A percentile compares a stretch with the other conserved stretches of the same genome.
phyloP scores from a whole-genome alignment of 352 stramenopile species.

The Aphanomyces euteiches region DNA sequence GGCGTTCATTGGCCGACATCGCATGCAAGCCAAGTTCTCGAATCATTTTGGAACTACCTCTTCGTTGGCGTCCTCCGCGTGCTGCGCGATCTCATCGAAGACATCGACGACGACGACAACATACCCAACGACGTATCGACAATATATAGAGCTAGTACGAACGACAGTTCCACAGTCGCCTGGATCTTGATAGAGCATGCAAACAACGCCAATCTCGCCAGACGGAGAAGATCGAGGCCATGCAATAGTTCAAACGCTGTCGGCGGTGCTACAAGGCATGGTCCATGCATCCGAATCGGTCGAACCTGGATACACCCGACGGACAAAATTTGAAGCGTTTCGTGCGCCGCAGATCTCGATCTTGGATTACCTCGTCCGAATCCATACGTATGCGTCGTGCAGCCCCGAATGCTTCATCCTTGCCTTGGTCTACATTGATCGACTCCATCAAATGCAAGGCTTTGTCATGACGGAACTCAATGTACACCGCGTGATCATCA shows the following conservation, averaged over 20 bases:
- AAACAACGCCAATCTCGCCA: background rate
- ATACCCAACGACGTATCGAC: background rate
- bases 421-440: slow-evolving; percentile 98
- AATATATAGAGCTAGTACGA: background rate
- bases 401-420: slow-evolving; percentile 98
- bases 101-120: background rate
- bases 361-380: slow-evolving; percentile 81
- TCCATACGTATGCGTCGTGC: slow-evolving; percentile 98
- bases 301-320: slow-evolving; percentile 50
- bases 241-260: slow-evolving; percentile 76
- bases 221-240: slow-evolving; percentile 69
- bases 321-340: slow-evolving; percentile 84
- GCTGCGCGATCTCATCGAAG: background rate
- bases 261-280: slow-evolving; percentile 75
- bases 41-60: slow-evolving; percentile 23
- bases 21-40: slow-evolving; percentile 15
- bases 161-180: background rate
- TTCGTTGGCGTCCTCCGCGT: background rate
- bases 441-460: slow-evolving; percentile 94
- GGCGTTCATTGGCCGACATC: slow-evolving; percentile 18
- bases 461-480: slow-evolving; percentile 97
- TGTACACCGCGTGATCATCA: slow-evolving; percentile 97
- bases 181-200: background rate
- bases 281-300: slow-evolving; percentile 60
- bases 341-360: slow-evolving; percentile 77